Base-by-base conservation (phyloP, 306 rosid genomes). In the Begonia loranthoides region DNA sequence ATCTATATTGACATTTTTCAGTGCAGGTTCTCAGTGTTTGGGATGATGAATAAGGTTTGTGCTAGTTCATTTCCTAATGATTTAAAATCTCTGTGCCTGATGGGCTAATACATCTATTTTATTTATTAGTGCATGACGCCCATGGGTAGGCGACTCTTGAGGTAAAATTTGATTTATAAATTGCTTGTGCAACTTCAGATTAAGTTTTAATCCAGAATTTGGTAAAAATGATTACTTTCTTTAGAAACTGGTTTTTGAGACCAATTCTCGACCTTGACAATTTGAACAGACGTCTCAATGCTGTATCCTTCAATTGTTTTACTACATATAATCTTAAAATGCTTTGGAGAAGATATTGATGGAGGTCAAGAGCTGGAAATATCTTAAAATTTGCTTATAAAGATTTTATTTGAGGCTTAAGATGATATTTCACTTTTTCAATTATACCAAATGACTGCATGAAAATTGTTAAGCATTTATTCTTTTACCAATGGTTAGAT, bases 11-110 rank as follows among this genome's bases (percentile, higher is more conserved):
- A 69, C 39, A 22, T 65, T 66, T 62, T 55, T 55, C 46, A 55
- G 53, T 55, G 65, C 85, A 90, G 95, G 83, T 90, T 90, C 77
- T 85, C 97, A 52, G 87, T 85, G 14, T 90, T 85, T 67, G 97
- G 97, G 58, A 82, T 90, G 95, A 77, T 90, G 79, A 90, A 90
- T 72, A 85, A 90, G 97, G 97, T 90, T 58, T 52, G 85, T 51
- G 41, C 52, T 34, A 14, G 44, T 54, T 63, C 38, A 63, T 75
- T 67, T 24, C 49, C 45, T 65, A 55, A 16, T 59, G 49, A 28
- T 58, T 65, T 52, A 46, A 58, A 61, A 45, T 57, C 54, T 69
- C 54, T 51, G 41, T 48, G 52, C 58, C 54, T 53, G 10, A 51
- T 50, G 41, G 53, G 52, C 61, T 74, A 60, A 69, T 58, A 50